Evolutionary conservation across 192 early-diverging fungal genomes (phyloP).

Genomic region (Backusella tarrabulga): DNA sequence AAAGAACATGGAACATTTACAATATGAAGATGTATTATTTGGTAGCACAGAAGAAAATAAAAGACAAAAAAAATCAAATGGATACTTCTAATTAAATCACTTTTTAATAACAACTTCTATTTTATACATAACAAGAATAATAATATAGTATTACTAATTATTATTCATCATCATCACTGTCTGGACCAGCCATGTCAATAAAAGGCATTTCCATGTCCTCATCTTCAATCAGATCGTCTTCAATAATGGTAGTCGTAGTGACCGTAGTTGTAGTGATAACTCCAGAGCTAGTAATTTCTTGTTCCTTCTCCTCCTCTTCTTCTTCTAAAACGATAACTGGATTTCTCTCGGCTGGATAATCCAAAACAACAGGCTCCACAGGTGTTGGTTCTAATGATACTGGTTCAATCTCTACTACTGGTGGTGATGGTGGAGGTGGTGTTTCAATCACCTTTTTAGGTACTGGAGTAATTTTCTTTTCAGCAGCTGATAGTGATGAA

Average conservation of each 20-base stretch:
- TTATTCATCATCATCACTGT: constrained; percentile 29
- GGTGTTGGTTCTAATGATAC: not conserved
- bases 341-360: not conserved
- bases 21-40: not conserved
- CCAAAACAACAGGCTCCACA: not conserved
- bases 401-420: not conserved
- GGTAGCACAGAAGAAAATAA: not conserved
- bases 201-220: constrained; percentile 33
- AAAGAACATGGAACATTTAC: not conserved
- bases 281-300: not conserved
- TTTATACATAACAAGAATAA: not conserved
- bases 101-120: not conserved
- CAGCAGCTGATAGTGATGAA: not conserved
- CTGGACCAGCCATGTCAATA: constrained; percentile 34
- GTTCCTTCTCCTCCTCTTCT: not conserved
- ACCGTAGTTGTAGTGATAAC: not conserved
- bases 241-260: not conserved
- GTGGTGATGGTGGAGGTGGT: not conserved
- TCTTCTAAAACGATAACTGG: not conserved
- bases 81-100: not conserved
- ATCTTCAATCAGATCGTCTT: not conserved
- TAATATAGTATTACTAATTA: not conserved
- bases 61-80: not conserved
- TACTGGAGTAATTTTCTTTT: not conserved
- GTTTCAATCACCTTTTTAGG: not conserved